These are phyloP conservation scores for Allium fistulosum DNA, from an alignment of 106 monocot species.

Conservation along the genomic window DNA sequence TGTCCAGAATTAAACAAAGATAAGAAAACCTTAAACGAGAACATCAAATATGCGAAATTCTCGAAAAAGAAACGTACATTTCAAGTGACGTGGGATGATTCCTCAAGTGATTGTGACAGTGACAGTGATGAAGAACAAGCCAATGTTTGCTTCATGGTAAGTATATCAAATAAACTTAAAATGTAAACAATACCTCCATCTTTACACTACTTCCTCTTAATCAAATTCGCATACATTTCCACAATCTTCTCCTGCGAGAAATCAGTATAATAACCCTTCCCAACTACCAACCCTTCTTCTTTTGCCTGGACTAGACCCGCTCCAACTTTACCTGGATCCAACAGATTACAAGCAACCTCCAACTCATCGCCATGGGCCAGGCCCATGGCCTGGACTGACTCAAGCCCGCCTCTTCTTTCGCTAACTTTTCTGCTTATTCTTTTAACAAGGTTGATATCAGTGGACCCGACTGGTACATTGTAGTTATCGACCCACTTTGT, in stretches of 20 bases:
- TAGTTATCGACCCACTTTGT: constrained; percentile 61
- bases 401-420: constrained; percentile 69
- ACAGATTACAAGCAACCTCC: constrained; percentile 82
- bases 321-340: constrained; percentile 38
- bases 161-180: too few relatives aligned
- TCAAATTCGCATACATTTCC: constrained; percentile 33
- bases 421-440: constrained; percentile 57
- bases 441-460: constrained; percentile 31
- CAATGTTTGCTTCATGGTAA: too few relatives aligned
- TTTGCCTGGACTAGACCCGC: constrained; percentile 49
- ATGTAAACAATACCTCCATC: too few relatives aligned
- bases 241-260: constrained; percentile 52
- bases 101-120: too few relatives aligned
- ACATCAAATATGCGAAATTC: too few relatives aligned
- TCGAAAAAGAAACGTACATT: too few relatives aligned
- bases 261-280: constrained; percentile 79
- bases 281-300: constrained; percentile 40
- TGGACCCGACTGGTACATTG: constrained; percentile 59
- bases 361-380: constrained; percentile 42
- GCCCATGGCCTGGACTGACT: constrained; percentile 77
- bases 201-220: not conserved
- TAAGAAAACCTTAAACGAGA: too few relatives aligned
- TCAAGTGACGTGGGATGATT: too few relatives aligned
- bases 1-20: too few relatives aligned
- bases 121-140: too few relatives aligned